phyloP scores from a whole-genome alignment of 192 early-diverging fungal genomes.

The Phycomyces nitens region DNA sequence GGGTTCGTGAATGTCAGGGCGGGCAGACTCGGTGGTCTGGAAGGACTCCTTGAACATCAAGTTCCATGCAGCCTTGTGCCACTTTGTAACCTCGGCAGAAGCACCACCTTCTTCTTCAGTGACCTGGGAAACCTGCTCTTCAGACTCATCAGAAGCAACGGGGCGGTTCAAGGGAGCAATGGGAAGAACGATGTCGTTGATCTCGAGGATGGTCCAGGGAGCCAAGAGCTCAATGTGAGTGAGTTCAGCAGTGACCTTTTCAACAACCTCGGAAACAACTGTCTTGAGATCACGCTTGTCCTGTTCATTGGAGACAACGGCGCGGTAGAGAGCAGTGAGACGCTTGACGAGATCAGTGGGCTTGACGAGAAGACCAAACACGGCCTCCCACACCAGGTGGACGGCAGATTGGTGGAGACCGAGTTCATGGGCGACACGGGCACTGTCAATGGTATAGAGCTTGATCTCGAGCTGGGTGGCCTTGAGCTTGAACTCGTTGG shows the following conservation, averaged over 20 bases:
- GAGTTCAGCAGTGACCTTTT: slow-evolving; percentile 26
- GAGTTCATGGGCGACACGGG: slow-evolving; percentile 57
- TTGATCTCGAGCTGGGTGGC: slow-evolving; percentile 49
- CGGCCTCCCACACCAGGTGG: slow-evolving; percentile 55
- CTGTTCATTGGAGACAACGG: slow-evolving; percentile 8
- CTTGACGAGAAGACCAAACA: slow-evolving; percentile 50
- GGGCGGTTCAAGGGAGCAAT: slow-evolving; percentile 29
- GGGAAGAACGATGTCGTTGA: slow-evolving; percentile 32
- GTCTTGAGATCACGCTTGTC: slow-evolving; percentile 7
- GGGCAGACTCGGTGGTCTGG: slow-evolving; percentile 36
- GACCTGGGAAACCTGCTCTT: slow-evolving; percentile 6
- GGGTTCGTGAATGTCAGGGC: slow-evolving; percentile 62
- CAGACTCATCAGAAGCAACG: slow-evolving; percentile 26
- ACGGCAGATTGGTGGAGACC: slow-evolving; percentile 45
- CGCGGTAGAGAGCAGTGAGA: slow-evolving; percentile 29
- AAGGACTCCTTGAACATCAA: slow-evolving; percentile 74
- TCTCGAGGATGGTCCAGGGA: slow-evolving; percentile 45
- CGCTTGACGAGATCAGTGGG: slow-evolving; percentile 14
- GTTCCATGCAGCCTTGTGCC: slow-evolving; percentile 60
- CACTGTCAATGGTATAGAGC: slow-evolving; percentile 62
- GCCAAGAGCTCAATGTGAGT: slow-evolving; percentile 36
- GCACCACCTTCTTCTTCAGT: slow-evolving; percentile 38
- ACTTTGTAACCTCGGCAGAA: slow-evolving; percentile 35
- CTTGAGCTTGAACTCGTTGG: slow-evolving; percentile 57
- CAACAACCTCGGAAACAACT: slow-evolving; percentile 8